A percentile compares a stretch with the other conserved stretches of the same genome.
phyloP scores from a whole-genome alignment of 345 rosid genomes.

The Lumnitzera racemosa region DNA sequence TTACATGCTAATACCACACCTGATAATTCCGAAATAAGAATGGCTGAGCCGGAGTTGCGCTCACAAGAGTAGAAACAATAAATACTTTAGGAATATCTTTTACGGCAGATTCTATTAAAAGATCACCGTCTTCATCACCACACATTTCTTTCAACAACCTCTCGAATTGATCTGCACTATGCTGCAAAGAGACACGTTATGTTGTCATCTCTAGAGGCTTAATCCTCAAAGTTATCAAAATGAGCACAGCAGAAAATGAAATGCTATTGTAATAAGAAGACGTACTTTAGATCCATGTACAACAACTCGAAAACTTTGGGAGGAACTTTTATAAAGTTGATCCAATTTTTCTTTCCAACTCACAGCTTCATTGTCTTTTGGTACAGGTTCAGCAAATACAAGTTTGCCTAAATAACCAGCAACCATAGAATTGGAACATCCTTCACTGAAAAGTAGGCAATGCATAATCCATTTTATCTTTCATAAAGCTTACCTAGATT shows the following conservation, averaged over 20 bases:
- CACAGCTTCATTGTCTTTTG: slow-evolving; percentile 97
- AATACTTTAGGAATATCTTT: slow-evolving; percentile 90
- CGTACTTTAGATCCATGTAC: slow-evolving; percentile 98
- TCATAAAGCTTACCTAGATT: slow-evolving; percentile 61
- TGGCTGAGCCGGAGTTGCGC: slow-evolving; percentile 93
- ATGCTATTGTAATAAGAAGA: not conserved
- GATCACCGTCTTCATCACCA: slow-evolving; percentile 90
- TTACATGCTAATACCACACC: slow-evolving; percentile 26
- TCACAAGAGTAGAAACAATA: slow-evolving; percentile 89
- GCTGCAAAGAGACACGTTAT: slow-evolving; percentile 63
- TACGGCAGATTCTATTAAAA: slow-evolving; percentile 89
- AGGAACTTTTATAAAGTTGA: slow-evolving; percentile 96
- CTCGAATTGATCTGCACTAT: slow-evolving; percentile 97
- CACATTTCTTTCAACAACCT: slow-evolving; percentile 96
- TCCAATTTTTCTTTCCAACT: slow-evolving; percentile 98
- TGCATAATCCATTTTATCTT: not conserved
- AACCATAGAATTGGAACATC: not conserved
- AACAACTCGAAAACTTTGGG: slow-evolving; percentile 97
- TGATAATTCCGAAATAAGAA: slow-evolving; percentile 95
- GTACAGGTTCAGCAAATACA: slow-evolving; percentile 91
- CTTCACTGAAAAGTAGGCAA: not conserved
- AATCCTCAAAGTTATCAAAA: not conserved
- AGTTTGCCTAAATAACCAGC: slow-evolving; percentile 62
- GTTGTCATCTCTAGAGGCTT: slow-evolving; percentile 17
- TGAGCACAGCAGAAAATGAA: not conserved